Base-by-base conservation (phyloP, 1,284 basidiomycete genomes). In the Caloboletus firmus region DNA sequence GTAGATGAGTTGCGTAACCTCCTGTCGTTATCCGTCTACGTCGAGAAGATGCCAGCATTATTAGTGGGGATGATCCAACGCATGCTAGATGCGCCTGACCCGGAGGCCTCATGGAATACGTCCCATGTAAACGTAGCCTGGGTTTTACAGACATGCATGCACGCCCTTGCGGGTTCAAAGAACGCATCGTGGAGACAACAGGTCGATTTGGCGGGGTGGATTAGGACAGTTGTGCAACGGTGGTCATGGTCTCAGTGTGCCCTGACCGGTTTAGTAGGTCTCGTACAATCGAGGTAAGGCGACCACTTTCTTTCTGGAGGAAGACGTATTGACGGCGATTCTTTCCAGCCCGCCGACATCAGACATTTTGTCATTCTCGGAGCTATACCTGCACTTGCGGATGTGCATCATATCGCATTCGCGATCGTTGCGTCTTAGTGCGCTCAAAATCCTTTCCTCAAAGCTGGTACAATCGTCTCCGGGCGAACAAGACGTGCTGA, bases 231-330 rank as follows among this genome's bases (percentile, higher is more conserved):
- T 20, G 58, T 82, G 0, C 62, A 70, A 37, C 76, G 72, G 35
- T 93, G 87, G 88, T 70, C 70, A 5, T 81, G 76, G 77, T 80
- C 85, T 49, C 80, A 81, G 41, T 70, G 73, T 52, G 81, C 83
- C 1, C 61, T 93, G 31, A 71, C 74, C 40, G 82, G 81, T 5
- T 61, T 87, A 10, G 78, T 79, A 0, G 66, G 69, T 7, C 69
- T 90, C 8, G 62, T 80, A n/a, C 69, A 75, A 36, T 69, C 74
- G n/a, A 77, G 76, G 83, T 84, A 64, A 36, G 73, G 57, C 4
- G 4, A 2, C 12, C 13, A 42, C 43, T 30, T 28, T 10, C 17
- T 44, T 9, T 18, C 24, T 5, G 24, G 34, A 31, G 39, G 4
- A 12, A n/a, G 13, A 3, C 11, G 28, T 42, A 18, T 41, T 55